A percentile compares a stretch with the other conserved stretches of the same genome.
Conservation (phyloP, 257 asterid species). For the Echium plantagineum region DNA sequence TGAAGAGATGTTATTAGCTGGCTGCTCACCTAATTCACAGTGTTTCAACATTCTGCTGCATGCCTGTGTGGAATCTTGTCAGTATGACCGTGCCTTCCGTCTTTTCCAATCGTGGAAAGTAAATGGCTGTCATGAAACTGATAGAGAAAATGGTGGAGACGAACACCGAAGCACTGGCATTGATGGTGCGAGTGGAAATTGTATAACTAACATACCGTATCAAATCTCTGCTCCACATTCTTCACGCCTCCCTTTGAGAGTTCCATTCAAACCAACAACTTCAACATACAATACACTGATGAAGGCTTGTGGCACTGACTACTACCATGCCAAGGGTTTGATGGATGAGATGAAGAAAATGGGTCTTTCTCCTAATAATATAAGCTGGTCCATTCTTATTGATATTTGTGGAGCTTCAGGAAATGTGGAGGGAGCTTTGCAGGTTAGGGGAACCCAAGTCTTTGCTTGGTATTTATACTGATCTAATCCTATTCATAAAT, state of each 20-base stretch:
- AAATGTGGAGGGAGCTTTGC: constrained; percentile 46
- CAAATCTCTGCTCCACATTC: constrained; percentile 16
- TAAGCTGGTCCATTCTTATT: constrained; percentile 86
- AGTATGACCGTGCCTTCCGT: constrained; percentile 89
- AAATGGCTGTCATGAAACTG: constrained; percentile 29
- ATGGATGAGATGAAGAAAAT: constrained; percentile 79
- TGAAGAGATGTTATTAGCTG: constrained; percentile 83
- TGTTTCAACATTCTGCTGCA: constrained; percentile 86
- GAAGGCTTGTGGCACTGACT: constrained; percentile 91
- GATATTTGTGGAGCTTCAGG: constrained; percentile 69
- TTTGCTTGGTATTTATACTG: not conserved
- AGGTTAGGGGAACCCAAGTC: constrained; percentile 32
- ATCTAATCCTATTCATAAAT: not conserved
- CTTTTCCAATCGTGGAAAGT: constrained; percentile 74
- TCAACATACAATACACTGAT: constrained; percentile 81
- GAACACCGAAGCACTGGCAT: constrained; percentile 7
- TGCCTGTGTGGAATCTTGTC: constrained; percentile 83
- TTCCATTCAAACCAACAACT: constrained; percentile 69
- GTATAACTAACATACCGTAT: constrained; percentile 3
- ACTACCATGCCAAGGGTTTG: constrained; percentile 65
- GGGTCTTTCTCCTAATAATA: constrained; percentile 72
- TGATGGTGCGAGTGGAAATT: constrained; percentile 12
- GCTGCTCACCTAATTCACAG: constrained; percentile 63
- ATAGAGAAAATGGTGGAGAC: constrained; percentile 18
- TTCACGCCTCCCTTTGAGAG: constrained; percentile 26